These are phyloP conservation scores for Aspergillus terreus DNA, from an alignment of 2,329 filamentous ascomycete species.

Conservation along the genomic window DNA sequence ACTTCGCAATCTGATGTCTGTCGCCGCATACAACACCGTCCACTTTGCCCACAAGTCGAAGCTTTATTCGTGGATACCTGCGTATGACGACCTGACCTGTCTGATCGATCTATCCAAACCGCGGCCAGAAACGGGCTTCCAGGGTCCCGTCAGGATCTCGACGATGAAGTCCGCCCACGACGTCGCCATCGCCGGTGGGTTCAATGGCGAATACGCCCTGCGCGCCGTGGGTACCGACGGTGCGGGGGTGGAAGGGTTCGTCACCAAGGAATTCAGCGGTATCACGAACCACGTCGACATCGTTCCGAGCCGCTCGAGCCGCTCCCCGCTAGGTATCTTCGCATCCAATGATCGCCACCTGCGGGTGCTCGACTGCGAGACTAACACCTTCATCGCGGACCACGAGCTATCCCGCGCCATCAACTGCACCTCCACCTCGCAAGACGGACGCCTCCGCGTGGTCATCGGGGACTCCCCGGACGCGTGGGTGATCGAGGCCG, in stretches of 20 bases:
- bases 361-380: conserved; percentile 52
- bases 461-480: conserved; percentile 43
- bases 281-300: conserved; percentile 60
- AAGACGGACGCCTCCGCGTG: conserved; percentile 41
- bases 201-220: conserved; percentile 56
- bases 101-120: conserved; percentile 49
- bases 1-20: conserved; percentile 55
- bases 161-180: conserved; percentile 50
- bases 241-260: conserved; percentile 41
- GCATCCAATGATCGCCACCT: conserved; percentile 56
- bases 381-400: conserved; percentile 36
- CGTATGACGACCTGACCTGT: conserved; percentile 37
- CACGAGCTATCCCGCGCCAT: conserved; percentile 38
- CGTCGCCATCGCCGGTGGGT: conserved; percentile 54
- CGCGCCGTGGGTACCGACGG: conserved; percentile 34
- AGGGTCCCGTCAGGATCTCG: conserved; percentile 46
- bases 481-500: conserved; percentile 42
- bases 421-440: conserved; percentile 45
- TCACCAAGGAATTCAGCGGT: conserved; percentile 46
- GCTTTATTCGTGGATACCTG: conserved; percentile 49
- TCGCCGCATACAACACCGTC: conserved; percentile 52
- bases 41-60: conserved; percentile 50
- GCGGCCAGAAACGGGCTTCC: conserved; percentile 32
- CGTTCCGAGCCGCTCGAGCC: conserved; percentile 46
- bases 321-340: conserved; percentile 50